Evolutionary conservation across 2,329 filamentous ascomycete species (phyloP).

Genomic region (Trichoderma oligosporum): DNA sequence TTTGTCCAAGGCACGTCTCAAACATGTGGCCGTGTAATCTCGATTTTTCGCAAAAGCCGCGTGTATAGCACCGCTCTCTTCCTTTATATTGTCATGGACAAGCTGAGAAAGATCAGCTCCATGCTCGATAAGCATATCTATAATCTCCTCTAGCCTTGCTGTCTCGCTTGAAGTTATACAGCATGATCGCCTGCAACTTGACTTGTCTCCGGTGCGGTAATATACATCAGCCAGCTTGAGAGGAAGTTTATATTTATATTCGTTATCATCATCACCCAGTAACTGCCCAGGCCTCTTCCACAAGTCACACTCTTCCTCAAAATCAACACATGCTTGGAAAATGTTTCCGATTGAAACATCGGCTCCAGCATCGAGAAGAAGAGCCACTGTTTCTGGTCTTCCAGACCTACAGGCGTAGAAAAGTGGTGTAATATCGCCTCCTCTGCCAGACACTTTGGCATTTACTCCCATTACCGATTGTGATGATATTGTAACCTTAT

Average conservation of each 20-base stretch:
- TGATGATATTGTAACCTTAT: background rate
- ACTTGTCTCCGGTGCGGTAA: background rate
- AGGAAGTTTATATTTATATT: background rate
- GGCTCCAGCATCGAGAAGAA: slow-evolving; percentile 25
- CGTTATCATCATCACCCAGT: too few species aligned
- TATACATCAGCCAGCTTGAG: background rate
- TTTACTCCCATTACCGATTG: background rate
- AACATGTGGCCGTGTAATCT: slow-evolving; percentile 19
- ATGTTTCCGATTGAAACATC: background rate
- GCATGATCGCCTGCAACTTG: too few species aligned
- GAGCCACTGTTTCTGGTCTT: slow-evolving; percentile 23
- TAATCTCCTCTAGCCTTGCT: slow-evolving; percentile 25
- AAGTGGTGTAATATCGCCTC: slow-evolving; percentile 21
- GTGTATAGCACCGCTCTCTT: background rate
- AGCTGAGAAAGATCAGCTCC: slow-evolving; percentile 19
- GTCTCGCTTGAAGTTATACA: background rate
- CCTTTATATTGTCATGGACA: too few species aligned
- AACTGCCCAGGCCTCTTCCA: background rate
- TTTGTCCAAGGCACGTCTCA: background rate
- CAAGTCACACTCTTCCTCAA: slow-evolving; percentile 9
- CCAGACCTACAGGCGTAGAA: slow-evolving; percentile 26
- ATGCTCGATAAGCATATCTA: slow-evolving; percentile 24
- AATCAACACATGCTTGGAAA: slow-evolving; percentile 17
- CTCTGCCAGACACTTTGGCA: background rate
- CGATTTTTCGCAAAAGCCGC: background rate